Percentiles rank a stretch among this genome's conserved stretches.
These are phyloP conservation scores for Cladophialophora psammophila DNA, from an alignment of 2,329 filamentous ascomycete genomes.

Conservation along the genomic window DNA sequence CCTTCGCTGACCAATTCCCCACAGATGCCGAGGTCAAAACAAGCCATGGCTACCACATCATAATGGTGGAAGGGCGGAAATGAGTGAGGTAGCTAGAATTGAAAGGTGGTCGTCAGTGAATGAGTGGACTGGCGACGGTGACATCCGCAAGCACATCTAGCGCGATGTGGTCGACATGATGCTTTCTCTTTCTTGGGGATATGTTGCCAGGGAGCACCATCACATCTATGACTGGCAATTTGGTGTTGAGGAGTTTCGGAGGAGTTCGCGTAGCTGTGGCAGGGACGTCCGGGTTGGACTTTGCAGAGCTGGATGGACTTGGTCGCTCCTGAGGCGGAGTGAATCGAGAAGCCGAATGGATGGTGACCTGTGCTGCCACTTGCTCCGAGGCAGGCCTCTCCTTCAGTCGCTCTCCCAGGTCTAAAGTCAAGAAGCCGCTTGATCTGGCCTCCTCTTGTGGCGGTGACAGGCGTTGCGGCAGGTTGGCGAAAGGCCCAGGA, in stretches of 20 bases:
- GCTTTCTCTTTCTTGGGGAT: slow-evolving; percentile 39
- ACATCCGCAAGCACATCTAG: slow-evolving; percentile 41
- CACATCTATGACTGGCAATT: slow-evolving; percentile 26
- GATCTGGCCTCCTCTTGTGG: slow-evolving; percentile 38
- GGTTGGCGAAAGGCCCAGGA: slow-evolving; percentile 12
- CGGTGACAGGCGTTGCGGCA: slow-evolving; percentile 31
- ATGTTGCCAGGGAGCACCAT: slow-evolving; percentile 31
- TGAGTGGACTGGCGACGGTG: slow-evolving; percentile 37
- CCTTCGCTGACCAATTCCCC: slow-evolving; percentile 20
- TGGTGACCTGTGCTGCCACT: slow-evolving; percentile 16
- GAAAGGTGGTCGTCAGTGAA: slow-evolving; percentile 29
- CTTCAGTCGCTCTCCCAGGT: slow-evolving; percentile 33
- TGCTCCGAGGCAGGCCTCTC: slow-evolving; percentile 26
- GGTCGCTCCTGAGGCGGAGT: slow-evolving; percentile 31
- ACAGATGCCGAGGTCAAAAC: slow-evolving; percentile 67
- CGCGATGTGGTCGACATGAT: slow-evolving; percentile 35
- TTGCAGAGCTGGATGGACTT: slow-evolving; percentile 32
- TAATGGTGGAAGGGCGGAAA: slow-evolving; percentile 72
- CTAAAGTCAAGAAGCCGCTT: slow-evolving; percentile 39
- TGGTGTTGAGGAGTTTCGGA: slow-evolving; percentile 21
- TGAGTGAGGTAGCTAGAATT: slow-evolving; percentile 42
- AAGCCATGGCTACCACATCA: slow-evolving; percentile 70
- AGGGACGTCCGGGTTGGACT: slow-evolving; percentile 26
- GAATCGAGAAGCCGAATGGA: slow-evolving; percentile 26
- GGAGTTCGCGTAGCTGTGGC: slow-evolving; percentile 24